Percentiles rank a stretch among this genome's conserved stretches.
Conservation (phyloP, 805 yeast species). For the Lipomyces spencermartinsiae region DNA sequence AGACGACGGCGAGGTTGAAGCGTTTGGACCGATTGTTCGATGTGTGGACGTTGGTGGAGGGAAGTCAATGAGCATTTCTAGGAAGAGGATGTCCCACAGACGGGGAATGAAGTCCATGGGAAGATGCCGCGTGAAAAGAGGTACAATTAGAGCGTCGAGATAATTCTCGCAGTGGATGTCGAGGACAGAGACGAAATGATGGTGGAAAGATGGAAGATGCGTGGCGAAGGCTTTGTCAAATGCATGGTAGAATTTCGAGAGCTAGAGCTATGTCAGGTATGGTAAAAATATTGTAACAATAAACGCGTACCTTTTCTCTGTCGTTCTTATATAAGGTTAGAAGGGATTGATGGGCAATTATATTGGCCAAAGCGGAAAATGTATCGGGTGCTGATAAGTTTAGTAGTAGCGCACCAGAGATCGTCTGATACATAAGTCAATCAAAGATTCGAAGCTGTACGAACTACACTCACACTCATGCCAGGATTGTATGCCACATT, state of each 20-base stretch:
- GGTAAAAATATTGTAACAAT: not conserved
- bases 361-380: slow-evolving; percentile 51
- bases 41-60: slow-evolving; percentile 6
- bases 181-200: slow-evolving; percentile 55
- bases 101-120: slow-evolving; percentile 56
- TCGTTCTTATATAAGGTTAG: slow-evolving; percentile 46
- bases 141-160: slow-evolving; percentile 51
- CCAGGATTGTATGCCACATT: slow-evolving; percentile 46
- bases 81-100: slow-evolving; percentile 63
- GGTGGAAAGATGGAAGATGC: slow-evolving; percentile 54
- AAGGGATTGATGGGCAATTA: slow-evolving; percentile 49
- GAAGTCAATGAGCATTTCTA: slow-evolving; percentile 51
- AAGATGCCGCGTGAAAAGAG: slow-evolving; percentile 56
- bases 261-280: slow-evolving; percentile 4
- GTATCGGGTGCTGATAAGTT: slow-evolving; percentile 50
- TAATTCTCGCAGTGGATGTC: slow-evolving; percentile 53
- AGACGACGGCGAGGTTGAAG: slow-evolving; percentile 9
- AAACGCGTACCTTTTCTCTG: slow-evolving; percentile 36
- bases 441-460: not conserved
- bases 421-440: slow-evolving; percentile 7
- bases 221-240: slow-evolving; percentile 56
- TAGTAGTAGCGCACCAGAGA: slow-evolving; percentile 53
- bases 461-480: slow-evolving; percentile 41
- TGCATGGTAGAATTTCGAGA: slow-evolving; percentile 53
- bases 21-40: not conserved